phyloP scores from a whole-genome alignment of 2,329 filamentous ascomycete genomes.

The Cytospora chrysosperma region DNA sequence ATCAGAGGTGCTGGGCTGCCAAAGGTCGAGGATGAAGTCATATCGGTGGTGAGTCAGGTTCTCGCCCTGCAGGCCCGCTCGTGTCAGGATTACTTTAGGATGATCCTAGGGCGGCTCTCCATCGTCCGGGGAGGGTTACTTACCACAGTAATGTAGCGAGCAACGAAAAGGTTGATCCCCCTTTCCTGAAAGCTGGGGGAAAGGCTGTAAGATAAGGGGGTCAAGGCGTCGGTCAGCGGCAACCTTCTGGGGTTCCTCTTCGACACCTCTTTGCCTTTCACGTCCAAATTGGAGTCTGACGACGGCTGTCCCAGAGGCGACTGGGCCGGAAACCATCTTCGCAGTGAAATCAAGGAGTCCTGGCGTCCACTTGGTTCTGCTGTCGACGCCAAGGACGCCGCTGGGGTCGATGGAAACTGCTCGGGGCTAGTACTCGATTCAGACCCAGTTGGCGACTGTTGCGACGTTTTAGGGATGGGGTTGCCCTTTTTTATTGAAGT shows the following conservation, averaged over 20 bases:
- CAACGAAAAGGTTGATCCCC: conserved; percentile 19
- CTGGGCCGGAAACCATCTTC: conserved; percentile 1
- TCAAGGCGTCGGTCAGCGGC: not conserved
- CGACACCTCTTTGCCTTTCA: not conserved
- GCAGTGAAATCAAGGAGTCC: not conserved
- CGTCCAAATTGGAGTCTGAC: conserved; percentile 6
- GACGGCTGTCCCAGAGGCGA: conserved; percentile 2
- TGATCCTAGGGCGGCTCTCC: not conserved
- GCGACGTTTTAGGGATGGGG: conserved; percentile 25
- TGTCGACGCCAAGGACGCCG: not conserved
- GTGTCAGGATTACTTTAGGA: not conserved
- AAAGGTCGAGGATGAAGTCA: conserved; percentile 53
- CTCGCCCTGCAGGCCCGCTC: conserved; percentile 27
- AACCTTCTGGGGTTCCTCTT: not conserved
- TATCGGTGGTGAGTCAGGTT: conserved; percentile 49
- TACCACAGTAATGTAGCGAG: conserved; percentile 18
- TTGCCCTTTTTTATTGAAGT: conserved; percentile 4
- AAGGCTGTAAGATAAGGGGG: conserved; percentile 5
- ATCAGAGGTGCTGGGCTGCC: conserved; percentile 43
- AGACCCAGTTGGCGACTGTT: conserved; percentile 14
- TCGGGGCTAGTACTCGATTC: conserved; percentile 1
- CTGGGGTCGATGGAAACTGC: not conserved
- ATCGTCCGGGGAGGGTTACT: not conserved
- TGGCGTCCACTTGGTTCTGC: conserved; percentile 1
- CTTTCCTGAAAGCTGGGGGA: conserved; percentile 19